Base-by-base conservation (phyloP, 306 rosid species). In the Fragaria ananassa region DNA sequence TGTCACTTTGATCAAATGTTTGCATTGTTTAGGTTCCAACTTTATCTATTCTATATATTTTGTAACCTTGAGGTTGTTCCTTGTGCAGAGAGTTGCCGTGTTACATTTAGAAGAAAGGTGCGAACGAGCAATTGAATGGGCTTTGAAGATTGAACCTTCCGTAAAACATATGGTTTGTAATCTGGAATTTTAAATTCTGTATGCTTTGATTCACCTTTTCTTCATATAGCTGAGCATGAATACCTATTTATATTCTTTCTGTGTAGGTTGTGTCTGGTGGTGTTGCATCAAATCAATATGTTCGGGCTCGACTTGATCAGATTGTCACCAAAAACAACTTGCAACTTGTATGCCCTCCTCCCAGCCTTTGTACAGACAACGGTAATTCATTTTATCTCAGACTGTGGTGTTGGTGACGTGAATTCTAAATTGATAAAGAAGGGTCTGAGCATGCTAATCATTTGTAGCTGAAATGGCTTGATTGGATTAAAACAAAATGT, bases 41-140 rank as follows among this genome's bases (percentile, higher is more conserved):
- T 53, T 72, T 49, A 75, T 68, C 27, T 79, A 69, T 65, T 39
- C 6, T 75, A 23, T 75, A 42, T 74, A 54, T 77, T 31, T 78
- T 21, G 75, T 74, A n/a, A 45, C 60, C 37, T 10, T 71, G 17
- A 42, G 65, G 46, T 29, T 74, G 71, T 61, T 81, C 80, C 47
- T 14, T 37, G 68, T 83, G 79, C 89, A 92, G 97, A 88, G 96
- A 81, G 81, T 88, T 72, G 98, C 98, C 23, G 97, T 95, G 58
- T 82, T 88, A 77, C 97, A 95, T 89, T 92, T 95, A 13, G 97
- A 95, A 87, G 98, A 95, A 84, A 92, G 93, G 80, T 90, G 97
- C 39, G 92, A 89, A 72, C 90, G 97, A 71, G 97, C 98, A 50
- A 90, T 95, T 77, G 89, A 90, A 57, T 92, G 98, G 98, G 98